These are phyloP conservation scores for Comarum palustre DNA, from an alignment of 306 rosid species.

Conservation along the genomic window DNA sequence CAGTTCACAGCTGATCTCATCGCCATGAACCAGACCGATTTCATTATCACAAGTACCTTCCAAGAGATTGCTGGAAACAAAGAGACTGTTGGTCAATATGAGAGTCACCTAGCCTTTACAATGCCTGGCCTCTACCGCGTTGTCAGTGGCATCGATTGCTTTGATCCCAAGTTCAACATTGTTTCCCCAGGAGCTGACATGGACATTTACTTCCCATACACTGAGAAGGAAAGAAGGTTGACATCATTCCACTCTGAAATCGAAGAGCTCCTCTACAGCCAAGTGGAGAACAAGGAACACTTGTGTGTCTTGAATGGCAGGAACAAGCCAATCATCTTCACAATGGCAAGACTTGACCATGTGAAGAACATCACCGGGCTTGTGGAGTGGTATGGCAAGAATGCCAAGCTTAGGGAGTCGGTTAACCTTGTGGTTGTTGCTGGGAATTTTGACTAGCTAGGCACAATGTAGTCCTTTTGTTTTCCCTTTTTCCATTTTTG, in stretches of 20 bases:
- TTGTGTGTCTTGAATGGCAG: slow-evolving; percentile 91
- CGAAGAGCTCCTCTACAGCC: slow-evolving; percentile 85
- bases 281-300: slow-evolving; percentile 82
- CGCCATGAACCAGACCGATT: slow-evolving; percentile 97
- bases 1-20: slow-evolving; percentile 98
- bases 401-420: slow-evolving; percentile 65
- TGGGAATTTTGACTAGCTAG: slow-evolving; percentile 40
- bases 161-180: slow-evolving; percentile 97
- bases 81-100: slow-evolving; percentile 94
- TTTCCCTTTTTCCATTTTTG: slow-evolving; percentile 6
- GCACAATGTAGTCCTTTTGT: neutral
- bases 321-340: slow-evolving; percentile 89
- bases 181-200: slow-evolving; percentile 97
- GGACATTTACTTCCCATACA: slow-evolving; percentile 78
- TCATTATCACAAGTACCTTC: slow-evolving; percentile 93
- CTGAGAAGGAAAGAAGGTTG: slow-evolving; percentile 60
- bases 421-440: slow-evolving; percentile 95
- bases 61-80: slow-evolving; percentile 99
- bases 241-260: slow-evolving; percentile 79
- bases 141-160: slow-evolving; percentile 82
- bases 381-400: slow-evolving; percentile 95
- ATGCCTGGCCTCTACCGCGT: slow-evolving; percentile 97
- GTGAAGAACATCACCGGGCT: slow-evolving; percentile 97
- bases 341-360: slow-evolving; percentile 97
- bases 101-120: slow-evolving; percentile 95